Base-by-base conservation (phyloP, 148 eudicot species). In the Persicaria maculosa region DNA sequence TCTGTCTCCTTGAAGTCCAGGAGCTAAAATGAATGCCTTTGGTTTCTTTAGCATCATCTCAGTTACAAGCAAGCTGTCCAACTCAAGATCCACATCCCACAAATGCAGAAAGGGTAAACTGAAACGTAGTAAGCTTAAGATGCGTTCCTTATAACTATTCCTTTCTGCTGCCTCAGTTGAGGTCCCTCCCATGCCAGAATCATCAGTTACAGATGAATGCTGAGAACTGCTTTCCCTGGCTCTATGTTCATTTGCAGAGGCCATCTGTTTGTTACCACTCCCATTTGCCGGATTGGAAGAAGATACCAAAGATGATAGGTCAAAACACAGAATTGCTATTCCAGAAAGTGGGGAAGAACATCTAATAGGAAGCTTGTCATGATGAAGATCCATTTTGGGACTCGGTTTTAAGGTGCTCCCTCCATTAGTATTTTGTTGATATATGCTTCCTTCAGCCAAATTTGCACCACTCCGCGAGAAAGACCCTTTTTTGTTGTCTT, bases 1-100 rank as follows among this genome's bases (percentile, higher is more conserved):
- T 85, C 96, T 79, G 68, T 95, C 97, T 78, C 99, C 99, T 72
- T 87, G 83, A 69, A 92, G 76, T 62, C 99, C 99, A 81, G 96
- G 90, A 84, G 94, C 87, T 68, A 88, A 80, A 73, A 76, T 78
- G 75, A 92, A 82, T 69, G 76, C 75, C 46, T 85, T 79, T 50
- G 97, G 90, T 80, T 81, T 84, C 74, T 83, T 85, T 10, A 95
- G 80, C 81, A 85, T 83, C 97, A 95, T 88, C 74, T 92, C 99
- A 83, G 74, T 76, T 67, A 81, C 62, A 71, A 95, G 79, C 84
- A 95, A 77, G 65, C 82, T 76, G 77, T 95, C 99, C 78, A 95
- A 89, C 72, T 86, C 89, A 68, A 46, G 20, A 77, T 95, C 92
- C 72, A 92, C 92, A 78, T 83, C 80, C 99, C 99, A 95, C 71